Conservation (phyloP, 441 rosid genomes). For the Rhodomyrtus psidioides region DNA sequence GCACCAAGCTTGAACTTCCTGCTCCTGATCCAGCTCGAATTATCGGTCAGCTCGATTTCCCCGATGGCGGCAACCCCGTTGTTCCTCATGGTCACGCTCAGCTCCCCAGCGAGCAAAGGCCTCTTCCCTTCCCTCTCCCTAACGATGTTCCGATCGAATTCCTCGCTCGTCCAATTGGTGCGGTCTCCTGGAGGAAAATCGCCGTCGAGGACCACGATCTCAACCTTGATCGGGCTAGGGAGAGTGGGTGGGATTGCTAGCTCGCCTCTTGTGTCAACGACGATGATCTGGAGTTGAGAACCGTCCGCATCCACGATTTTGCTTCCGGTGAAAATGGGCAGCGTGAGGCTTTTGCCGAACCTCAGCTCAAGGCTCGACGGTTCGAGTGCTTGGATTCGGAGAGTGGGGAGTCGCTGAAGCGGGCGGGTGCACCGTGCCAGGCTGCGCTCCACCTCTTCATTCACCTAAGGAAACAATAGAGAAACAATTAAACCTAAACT, state of each 20-base stretch:
- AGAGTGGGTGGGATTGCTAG: slow-evolving; percentile 8
- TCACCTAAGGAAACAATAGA: not conserved
- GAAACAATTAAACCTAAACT: not conserved
- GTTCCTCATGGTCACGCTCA: not conserved
- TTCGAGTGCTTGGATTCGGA: slow-evolving; percentile 46
- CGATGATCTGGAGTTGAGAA: slow-evolving; percentile 37
- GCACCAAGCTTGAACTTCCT: slow-evolving; percentile 5
- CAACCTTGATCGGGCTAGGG: slow-evolving; percentile 49
- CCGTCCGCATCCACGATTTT: slow-evolving; percentile 42
- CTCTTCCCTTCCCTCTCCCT: slow-evolving; percentile 31
- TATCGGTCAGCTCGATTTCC: slow-evolving; percentile 2
- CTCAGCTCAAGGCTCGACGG: slow-evolving; percentile 41
- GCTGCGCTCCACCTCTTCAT: slow-evolving; percentile 35
- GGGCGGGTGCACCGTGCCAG: slow-evolving; percentile 22
- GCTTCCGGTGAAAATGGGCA: slow-evolving; percentile 71
- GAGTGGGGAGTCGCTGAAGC: slow-evolving; percentile 32
- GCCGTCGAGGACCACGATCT: slow-evolving; percentile 68
- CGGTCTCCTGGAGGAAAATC: slow-evolving; percentile 45
- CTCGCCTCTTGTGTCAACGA: slow-evolving; percentile 25
- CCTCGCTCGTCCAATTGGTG: slow-evolving; percentile 49
- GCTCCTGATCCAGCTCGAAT: slow-evolving; percentile 6
- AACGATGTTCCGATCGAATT: slow-evolving; percentile 46
- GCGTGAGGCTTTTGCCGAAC: slow-evolving; percentile 28
- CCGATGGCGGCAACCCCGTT: not conserved
- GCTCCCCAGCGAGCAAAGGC: slow-evolving; percentile 3